phyloP scores from a whole-genome alignment of 306 rosid genomes.

The Castanea sativa region DNA sequence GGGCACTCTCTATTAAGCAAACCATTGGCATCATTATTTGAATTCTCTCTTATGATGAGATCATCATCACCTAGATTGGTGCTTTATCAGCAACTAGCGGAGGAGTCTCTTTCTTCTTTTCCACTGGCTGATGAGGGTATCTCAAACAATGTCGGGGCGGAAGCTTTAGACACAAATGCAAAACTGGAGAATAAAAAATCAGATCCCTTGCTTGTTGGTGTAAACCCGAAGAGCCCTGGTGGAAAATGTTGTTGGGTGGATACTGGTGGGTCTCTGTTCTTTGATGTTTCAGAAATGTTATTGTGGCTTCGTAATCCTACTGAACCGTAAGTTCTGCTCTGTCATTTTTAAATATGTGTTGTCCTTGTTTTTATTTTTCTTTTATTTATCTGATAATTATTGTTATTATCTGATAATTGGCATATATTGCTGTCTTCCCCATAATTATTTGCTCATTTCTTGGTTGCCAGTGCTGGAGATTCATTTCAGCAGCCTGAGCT shows the following conservation, averaged over 20 bases:
- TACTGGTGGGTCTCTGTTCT: slow-evolving; percentile 65
- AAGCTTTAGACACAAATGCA: slow-evolving; percentile 25
- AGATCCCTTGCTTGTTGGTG: slow-evolving; percentile 49
- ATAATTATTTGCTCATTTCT: slow-evolving; percentile 2
- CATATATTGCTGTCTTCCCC: not conserved
- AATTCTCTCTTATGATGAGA: slow-evolving; percentile 81
- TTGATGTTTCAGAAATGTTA: slow-evolving; percentile 48
- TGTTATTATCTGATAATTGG: not conserved
- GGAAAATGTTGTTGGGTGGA: slow-evolving; percentile 95
- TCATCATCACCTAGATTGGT: slow-evolving; percentile 84
- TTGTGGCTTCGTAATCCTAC: slow-evolving; percentile 49
- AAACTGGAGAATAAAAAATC: slow-evolving; percentile 25
- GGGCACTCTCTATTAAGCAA: slow-evolving; percentile 53
- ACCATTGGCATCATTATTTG: slow-evolving; percentile 73
- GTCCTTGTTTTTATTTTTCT: not conserved
- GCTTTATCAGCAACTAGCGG: slow-evolving; percentile 78
- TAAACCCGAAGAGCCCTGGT: slow-evolving; percentile 40
- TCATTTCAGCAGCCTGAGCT: slow-evolving; percentile 70
- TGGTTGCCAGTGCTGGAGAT: slow-evolving; percentile 47
- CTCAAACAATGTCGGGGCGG: slow-evolving; percentile 31
- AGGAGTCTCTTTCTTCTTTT: slow-evolving; percentile 76
- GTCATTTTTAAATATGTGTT: not conserved
- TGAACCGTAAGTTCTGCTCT: slow-evolving; percentile 44
- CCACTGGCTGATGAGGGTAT: slow-evolving; percentile 57
- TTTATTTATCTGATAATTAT: not conserved